phyloP scores from a whole-genome alignment of 495 filamentous ascomycete species.

The Aspergillus incahuasiensis region DNA sequence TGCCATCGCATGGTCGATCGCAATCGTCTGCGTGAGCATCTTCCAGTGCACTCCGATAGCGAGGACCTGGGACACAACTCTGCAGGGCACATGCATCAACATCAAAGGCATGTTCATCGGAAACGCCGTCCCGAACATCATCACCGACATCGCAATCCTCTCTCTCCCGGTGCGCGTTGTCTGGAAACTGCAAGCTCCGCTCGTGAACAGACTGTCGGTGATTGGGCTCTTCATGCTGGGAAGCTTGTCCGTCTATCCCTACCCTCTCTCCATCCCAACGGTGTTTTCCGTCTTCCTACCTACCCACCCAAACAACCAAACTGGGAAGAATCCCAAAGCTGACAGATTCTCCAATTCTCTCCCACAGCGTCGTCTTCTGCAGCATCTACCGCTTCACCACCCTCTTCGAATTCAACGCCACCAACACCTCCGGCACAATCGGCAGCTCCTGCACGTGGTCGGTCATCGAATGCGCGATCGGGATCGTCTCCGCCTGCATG shows the following conservation, averaged over 20 bases:
- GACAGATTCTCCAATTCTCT: too few species aligned
- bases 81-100: constrained; percentile 6
- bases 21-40: constrained; percentile 11
- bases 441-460: constrained; percentile 21
- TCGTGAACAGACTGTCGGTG: constrained; percentile 2
- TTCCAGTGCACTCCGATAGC: constrained; percentile 9
- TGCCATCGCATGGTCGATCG: constrained; percentile 11
- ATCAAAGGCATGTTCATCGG: constrained; percentile 7
- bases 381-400: constrained; percentile 21
- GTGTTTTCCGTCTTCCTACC: too few species aligned
- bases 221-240: constrained; percentile 5
- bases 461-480: constrained; percentile 19
- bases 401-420: constrained; percentile 12
- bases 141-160: constrained; percentile 9
- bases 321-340: too few species aligned
- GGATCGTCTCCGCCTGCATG: constrained; percentile 22
- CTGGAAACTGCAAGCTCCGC: constrained; percentile 8
- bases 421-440: constrained; percentile 14
- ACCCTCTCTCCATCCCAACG: too few species aligned
- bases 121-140: constrained; percentile 10
- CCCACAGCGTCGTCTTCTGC: constrained; percentile 12
- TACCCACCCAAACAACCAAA: too few species aligned
- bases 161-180: constrained; percentile 1
- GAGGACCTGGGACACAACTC: constrained; percentile 1
- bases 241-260: constrained; percentile 2